These are phyloP conservation scores for Trichoderma harzianum DNA, from an alignment of 2,329 filamentous ascomycete genomes.

Conservation along the genomic window DNA sequence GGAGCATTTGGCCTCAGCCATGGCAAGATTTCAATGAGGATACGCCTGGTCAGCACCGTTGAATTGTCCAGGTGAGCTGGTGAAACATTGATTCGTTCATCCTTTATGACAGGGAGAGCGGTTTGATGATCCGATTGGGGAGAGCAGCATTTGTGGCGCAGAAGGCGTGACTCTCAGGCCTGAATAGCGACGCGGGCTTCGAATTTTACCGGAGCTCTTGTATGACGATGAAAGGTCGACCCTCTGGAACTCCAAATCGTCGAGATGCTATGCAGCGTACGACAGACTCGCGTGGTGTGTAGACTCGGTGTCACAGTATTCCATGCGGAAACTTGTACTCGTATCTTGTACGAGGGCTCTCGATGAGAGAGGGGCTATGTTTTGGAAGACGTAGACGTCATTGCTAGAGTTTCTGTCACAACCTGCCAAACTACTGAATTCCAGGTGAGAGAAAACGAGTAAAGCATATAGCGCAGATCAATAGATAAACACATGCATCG, in stretches of 20 bases:
- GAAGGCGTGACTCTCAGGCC: conserved; percentile 5
- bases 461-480: background rate
- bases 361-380: background rate
- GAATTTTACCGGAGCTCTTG: conserved; percentile 12
- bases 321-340: background rate
- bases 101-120: background rate
- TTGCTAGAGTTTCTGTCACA: background rate
- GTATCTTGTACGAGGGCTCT: conserved; percentile 4
- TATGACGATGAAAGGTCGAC: background rate
- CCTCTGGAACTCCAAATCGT: background rate
- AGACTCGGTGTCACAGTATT: background rate
- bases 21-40: background rate
- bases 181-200: background rate
- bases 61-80: background rate
- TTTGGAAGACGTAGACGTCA: background rate
- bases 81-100: conserved; percentile 3
- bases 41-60: background rate
- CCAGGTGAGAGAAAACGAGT: background rate
- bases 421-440: background rate
- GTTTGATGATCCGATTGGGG: conserved; percentile 11
- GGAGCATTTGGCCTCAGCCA: background rate
- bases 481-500: background rate
- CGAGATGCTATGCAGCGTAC: conserved; percentile 4
- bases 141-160: conserved; percentile 6
- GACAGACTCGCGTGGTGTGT: conserved; percentile 15